phyloP scores from a whole-genome alignment of 805 yeast genomes.

The Suhomyces sp. region DNA sequence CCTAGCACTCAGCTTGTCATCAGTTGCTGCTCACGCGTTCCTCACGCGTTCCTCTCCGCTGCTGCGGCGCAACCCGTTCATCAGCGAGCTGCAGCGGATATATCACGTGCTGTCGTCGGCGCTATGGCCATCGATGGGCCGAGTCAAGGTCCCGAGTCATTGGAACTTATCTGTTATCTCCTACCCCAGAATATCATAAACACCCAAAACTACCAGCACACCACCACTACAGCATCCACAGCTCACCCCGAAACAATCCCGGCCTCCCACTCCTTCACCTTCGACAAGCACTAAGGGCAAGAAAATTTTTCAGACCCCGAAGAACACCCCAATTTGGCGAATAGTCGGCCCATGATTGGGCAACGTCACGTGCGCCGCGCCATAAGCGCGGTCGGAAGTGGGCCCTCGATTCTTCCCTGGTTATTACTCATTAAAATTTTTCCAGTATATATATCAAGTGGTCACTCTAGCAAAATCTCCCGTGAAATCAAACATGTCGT shows the following conservation, averaged over 20 bases:
- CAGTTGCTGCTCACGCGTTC: too few species aligned
- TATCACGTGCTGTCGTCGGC: background rate
- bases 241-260: background rate
- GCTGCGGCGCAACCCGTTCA: too few species aligned
- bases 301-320: conserved; percentile 2
- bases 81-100: background rate
- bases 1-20: too few species aligned
- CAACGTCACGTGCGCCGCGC: conserved; percentile 3
- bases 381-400: conserved; percentile 1
- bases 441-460: conserved; percentile 1
- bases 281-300: background rate
- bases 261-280: background rate
- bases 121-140: background rate
- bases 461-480: background rate
- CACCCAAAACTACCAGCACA: background rate
- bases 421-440: conserved; percentile 10
- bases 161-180: conserved; percentile 2
- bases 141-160: conserved; percentile 4
- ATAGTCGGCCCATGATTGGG: background rate
- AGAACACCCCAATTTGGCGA: background rate
- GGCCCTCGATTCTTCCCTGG: background rate
- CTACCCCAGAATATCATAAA: background rate
- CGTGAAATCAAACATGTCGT: conserved; percentile 43
- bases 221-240: background rate
- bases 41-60: too few species aligned